These are phyloP conservation scores for Penicillium turbatum DNA, from an alignment of 495 filamentous ascomycete genomes.

Conservation along the genomic window DNA sequence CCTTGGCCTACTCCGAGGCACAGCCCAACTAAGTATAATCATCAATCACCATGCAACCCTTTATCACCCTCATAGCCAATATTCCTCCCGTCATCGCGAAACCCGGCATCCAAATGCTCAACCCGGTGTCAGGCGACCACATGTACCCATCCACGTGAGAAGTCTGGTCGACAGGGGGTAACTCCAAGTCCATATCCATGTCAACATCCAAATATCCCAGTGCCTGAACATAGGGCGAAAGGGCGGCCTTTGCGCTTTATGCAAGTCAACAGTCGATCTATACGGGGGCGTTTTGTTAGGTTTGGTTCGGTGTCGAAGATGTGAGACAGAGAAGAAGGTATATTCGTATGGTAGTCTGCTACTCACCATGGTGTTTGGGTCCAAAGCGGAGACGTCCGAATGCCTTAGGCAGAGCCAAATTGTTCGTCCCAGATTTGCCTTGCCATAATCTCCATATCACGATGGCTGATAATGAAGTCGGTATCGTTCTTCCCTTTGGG, in stretches of 20 bases:
- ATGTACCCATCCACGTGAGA: conserved; percentile 29
- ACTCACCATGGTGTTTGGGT: conserved; percentile 52
- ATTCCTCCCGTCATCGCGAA: conserved; percentile 17
- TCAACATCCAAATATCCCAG: conserved; percentile 1
- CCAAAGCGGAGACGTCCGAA: too few relatives aligned
- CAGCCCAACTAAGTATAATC: neutral
- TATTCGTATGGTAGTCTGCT: too few relatives aligned
- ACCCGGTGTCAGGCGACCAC: conserved; percentile 30
- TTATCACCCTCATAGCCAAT: neutral
- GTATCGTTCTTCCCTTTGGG: too few relatives aligned
- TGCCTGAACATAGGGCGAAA: conserved; percentile 79
- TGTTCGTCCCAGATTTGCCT: too few relatives aligned
- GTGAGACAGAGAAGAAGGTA: conserved; percentile 22
- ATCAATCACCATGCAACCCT: conserved; percentile 14
- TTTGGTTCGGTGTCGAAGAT: neutral
- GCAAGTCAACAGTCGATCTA: conserved; percentile 89
- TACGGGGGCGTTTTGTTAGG: neutral
- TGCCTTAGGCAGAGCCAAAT: too few relatives aligned
- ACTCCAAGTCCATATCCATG: conserved; percentile 24
- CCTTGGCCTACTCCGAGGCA: too few relatives aligned
- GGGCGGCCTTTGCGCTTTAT: conserved; percentile 98
- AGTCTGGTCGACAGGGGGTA: conserved; percentile 21
- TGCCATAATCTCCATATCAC: too few relatives aligned
- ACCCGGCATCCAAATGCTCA: conserved; percentile 27
- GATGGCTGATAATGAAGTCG: too few relatives aligned